Evolutionary conservation across 2,329 filamentous ascomycete genomes (phyloP).

Genomic region (Fusarium subtropicale): DNA sequence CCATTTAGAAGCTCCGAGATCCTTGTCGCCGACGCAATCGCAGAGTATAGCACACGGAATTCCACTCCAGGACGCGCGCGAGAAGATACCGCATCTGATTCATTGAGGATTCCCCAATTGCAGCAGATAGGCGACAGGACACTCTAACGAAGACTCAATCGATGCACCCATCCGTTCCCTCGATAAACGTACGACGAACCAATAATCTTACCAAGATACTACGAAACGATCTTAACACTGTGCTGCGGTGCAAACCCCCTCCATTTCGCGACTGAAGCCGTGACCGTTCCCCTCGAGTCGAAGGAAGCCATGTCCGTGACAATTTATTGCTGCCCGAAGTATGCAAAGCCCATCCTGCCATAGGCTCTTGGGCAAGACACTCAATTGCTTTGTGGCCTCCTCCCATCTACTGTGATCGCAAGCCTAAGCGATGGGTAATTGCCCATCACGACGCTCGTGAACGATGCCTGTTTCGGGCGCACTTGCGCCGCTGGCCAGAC

Average conservation of each 20-base stretch:
- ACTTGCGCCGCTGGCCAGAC: background rate
- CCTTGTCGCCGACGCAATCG: background rate
- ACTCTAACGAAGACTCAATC: background rate
- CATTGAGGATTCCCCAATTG: background rate
- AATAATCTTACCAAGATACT: background rate
- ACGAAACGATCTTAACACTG: background rate
- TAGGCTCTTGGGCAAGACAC: background rate
- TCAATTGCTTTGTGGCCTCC: too few species aligned
- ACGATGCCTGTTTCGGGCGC: background rate
- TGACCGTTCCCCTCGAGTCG: background rate
- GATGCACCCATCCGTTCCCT: background rate
- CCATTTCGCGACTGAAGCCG: background rate
- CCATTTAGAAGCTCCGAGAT: background rate
- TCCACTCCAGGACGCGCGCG: background rate
- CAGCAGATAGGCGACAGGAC: background rate
- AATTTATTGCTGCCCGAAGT: background rate
- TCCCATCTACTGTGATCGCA: background rate
- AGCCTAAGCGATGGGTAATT: background rate
- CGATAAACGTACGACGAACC: background rate
- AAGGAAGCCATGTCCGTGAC: background rate
- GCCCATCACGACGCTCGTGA: background rate
- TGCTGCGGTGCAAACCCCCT: background rate
- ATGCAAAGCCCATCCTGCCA: background rate
- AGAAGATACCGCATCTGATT: background rate
- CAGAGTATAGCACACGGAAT: too few species aligned